Conservation (phyloP, 78 protist genomes). For the Chrysochromulina tobinii region DNA sequence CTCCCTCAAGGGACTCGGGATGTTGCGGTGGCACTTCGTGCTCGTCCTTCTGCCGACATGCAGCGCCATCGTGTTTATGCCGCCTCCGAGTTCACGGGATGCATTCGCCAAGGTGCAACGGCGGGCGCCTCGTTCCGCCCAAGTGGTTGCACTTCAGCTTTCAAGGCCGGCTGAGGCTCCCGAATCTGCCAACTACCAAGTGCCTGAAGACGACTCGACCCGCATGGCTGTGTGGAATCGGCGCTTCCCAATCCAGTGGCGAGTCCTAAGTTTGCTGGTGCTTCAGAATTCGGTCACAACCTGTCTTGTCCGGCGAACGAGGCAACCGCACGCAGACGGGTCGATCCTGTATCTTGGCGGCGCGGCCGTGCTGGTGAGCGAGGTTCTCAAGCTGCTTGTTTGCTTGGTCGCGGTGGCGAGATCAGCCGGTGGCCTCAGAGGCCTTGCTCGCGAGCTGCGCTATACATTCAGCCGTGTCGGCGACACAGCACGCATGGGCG, state of each 20-base stretch:
- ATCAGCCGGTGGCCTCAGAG: background rate
- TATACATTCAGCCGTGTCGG: background rate
- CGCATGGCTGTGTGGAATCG: too few relatives aligned
- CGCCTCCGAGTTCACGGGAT: too few relatives aligned
- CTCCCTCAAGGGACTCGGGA: too few relatives aligned
- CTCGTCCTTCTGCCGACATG: too few relatives aligned
- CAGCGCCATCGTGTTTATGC: too few relatives aligned
- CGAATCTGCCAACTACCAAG: too few relatives aligned
- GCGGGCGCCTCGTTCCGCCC: too few relatives aligned
- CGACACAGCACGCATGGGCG: slow-evolving; percentile 19
- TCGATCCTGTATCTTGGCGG: background rate
- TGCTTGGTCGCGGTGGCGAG: background rate
- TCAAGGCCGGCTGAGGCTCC: too few relatives aligned
- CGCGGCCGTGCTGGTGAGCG: background rate
- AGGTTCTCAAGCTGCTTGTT: background rate
- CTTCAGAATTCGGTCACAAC: background rate
- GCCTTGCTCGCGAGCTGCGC: background rate
- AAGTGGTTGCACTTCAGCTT: too few relatives aligned
- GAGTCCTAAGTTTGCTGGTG: background rate
- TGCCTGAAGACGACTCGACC: too few relatives aligned
- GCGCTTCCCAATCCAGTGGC: background rate
- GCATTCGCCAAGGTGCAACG: too few relatives aligned
- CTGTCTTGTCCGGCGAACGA: background rate
- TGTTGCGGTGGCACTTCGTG: too few relatives aligned
- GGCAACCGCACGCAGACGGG: background rate